Conservation (phyloP, 345 rosid genomes). For the Ceriops decandra region DNA sequence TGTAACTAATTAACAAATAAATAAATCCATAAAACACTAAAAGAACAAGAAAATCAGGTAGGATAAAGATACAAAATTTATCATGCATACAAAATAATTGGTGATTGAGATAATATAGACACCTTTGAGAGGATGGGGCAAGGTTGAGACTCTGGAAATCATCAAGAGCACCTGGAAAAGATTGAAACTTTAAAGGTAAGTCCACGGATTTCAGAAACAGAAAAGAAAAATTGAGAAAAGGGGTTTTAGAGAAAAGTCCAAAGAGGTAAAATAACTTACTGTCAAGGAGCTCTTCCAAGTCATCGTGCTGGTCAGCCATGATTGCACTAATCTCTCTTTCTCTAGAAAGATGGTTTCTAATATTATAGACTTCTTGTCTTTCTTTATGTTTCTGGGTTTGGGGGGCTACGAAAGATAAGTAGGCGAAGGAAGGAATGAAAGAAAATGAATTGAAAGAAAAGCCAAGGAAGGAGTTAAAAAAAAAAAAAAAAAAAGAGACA, state of each 20-base stretch:
- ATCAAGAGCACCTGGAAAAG: conserved; percentile 84
- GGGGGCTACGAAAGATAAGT: too few relatives aligned
- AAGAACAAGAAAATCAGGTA: background rate
- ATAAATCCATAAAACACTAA: background rate
- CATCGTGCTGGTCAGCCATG: conserved; percentile 70
- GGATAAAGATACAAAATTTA: background rate
- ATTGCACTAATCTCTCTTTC: background rate
- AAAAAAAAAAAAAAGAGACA: too few relatives aligned
- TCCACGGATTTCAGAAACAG: background rate
- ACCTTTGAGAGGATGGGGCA: conserved; percentile 49
- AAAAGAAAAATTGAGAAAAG: conserved; percentile 1
- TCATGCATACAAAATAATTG: background rate
- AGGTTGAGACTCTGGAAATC: conserved; percentile 93
- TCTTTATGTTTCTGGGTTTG: too few relatives aligned
- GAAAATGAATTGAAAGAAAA: background rate
- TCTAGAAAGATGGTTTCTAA: background rate
- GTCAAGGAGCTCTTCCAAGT: conserved; percentile 92
- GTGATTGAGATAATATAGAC: background rate
- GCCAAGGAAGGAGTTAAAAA: too few relatives aligned
- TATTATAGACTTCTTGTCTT: background rate
- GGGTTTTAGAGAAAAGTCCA: background rate
- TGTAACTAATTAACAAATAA: conserved; percentile 22
- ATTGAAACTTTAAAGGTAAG: conserved; percentile 6
- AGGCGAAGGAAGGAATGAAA: background rate
- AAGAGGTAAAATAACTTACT: conserved; percentile 38